A percentile compares a stretch with the other conserved stretches of the same genome.
phyloP scores from a whole-genome alignment of 768 basidiomycete genomes.

The Lactarius sanguifluus region DNA sequence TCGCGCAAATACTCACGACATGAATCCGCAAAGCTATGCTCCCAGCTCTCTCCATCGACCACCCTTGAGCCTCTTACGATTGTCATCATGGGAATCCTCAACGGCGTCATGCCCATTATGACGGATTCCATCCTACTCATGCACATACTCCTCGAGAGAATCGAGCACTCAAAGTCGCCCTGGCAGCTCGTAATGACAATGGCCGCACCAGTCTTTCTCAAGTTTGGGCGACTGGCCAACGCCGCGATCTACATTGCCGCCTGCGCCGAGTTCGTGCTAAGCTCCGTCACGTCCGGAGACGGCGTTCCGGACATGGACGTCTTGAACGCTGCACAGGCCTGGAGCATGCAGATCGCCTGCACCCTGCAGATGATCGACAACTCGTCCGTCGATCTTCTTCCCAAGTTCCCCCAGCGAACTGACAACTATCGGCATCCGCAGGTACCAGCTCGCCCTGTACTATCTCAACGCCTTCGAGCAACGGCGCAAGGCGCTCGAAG shows the following conservation, averaged over 20 bases:
- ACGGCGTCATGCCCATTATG: conserved; percentile 16
- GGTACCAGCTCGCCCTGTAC: conserved; percentile 24
- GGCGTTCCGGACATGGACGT: conserved; percentile 20
- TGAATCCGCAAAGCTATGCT: conserved; percentile 16
- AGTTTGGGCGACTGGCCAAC: conserved; percentile 21
- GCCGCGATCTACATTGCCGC: conserved; percentile 18
- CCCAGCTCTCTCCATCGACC: conserved; percentile 20
- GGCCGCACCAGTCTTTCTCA: conserved; percentile 22
- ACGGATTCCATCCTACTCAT: conserved; percentile 20
- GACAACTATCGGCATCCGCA: not conserved
- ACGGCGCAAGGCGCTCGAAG: conserved; percentile 8
- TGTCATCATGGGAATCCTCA: conserved; percentile 22
- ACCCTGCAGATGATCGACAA: conserved; percentile 23
- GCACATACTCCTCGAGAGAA: conserved; percentile 19
- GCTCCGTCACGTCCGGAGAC: conserved; percentile 14
- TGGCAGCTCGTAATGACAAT: conserved; percentile 16
- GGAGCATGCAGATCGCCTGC: conserved; percentile 24
- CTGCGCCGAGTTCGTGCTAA: conserved; percentile 25
- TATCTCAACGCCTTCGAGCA: conserved; percentile 23
- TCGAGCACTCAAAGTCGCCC: conserved; percentile 17
- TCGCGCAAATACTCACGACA: not conserved
- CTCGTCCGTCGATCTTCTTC: conserved; percentile 2
- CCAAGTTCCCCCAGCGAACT: not conserved
- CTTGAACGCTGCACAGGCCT: conserved; percentile 20
- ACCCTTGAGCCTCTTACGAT: conserved; percentile 22